A percentile compares a stretch with the other conserved stretches of the same genome.
Conservation (phyloP, 1,139 yeast genomes). For the Meyerozyma guilliermondii region DNA sequence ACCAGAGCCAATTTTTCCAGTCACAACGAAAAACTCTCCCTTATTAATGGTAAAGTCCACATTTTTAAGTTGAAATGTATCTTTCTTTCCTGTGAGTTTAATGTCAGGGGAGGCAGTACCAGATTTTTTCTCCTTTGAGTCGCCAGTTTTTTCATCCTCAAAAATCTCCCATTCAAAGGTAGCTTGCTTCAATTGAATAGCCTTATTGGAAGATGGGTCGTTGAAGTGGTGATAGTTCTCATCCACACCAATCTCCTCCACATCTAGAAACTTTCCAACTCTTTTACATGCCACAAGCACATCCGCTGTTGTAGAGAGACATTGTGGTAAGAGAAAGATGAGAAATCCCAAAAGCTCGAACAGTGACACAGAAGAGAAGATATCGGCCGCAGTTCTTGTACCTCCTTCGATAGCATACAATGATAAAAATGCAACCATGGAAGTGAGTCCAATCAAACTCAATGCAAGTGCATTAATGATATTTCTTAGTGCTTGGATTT, state of each 20-base stretch:
- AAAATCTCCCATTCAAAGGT: constrained; percentile 65
- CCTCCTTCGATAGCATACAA: constrained; percentile 48
- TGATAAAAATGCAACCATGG: constrained; percentile 70
- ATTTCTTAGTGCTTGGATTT: constrained; percentile 53
- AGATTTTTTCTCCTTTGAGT: background rate
- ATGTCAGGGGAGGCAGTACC: background rate
- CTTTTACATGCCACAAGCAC: constrained; percentile 62
- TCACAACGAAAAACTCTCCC: constrained; percentile 41
- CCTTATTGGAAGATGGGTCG: constrained; percentile 13
- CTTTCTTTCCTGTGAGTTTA: background rate
- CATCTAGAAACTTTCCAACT: constrained; percentile 47
- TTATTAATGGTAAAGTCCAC: constrained; percentile 31
- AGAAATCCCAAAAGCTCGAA: constrained; percentile 56
- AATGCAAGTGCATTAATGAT: constrained; percentile 54
- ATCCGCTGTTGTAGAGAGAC: constrained; percentile 63
- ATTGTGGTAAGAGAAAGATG: constrained; percentile 64
- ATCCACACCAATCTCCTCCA: constrained; percentile 18
- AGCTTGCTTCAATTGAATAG: constrained; percentile 48
- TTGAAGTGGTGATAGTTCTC: constrained; percentile 6
- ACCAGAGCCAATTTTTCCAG: constrained; percentile 49
- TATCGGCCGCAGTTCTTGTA: constrained; percentile 56
- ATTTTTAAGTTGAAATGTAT: constrained; percentile 6
- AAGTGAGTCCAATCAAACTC: constrained; percentile 61
- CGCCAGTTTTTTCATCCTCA: constrained; percentile 10
- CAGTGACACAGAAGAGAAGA: constrained; percentile 76